Conservation (phyloP, 805 yeast genomes). For the Ascoidea rubescens region DNA sequence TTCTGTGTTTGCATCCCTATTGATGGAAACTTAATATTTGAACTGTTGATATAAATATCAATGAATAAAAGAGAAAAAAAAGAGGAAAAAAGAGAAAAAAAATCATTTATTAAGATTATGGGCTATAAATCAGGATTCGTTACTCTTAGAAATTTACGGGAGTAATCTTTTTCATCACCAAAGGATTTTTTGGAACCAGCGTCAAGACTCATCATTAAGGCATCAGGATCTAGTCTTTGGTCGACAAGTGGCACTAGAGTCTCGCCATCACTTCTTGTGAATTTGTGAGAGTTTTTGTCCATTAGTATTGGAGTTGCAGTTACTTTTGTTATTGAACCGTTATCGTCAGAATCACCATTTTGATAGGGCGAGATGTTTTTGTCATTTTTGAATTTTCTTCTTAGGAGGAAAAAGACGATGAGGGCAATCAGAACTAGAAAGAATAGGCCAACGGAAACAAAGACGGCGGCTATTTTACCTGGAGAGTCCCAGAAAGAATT, state of each 20-base stretch:
- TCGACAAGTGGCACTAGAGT: constrained; percentile 26
- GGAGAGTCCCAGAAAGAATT: constrained; percentile 46
- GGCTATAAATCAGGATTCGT: constrained; percentile 24
- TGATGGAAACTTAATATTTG: too few species aligned
- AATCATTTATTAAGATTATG: too few species aligned
- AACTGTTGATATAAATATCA: too few species aligned
- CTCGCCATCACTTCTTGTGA: constrained; percentile 7
- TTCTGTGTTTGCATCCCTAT: too few species aligned
- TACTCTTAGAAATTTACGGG: constrained; percentile 31
- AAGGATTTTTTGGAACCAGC: constrained; percentile 20
- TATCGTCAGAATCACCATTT: constrained; percentile 5
- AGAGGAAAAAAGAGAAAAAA: too few species aligned
- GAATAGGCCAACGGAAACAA: constrained; percentile 65
- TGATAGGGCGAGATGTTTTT: constrained; percentile 1
- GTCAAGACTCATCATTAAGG: constrained; percentile 27
- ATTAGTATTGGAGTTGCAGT: constrained; percentile 8
- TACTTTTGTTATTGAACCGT: constrained; percentile 3
- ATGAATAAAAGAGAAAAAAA: too few species aligned
- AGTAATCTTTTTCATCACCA: constrained; percentile 35
- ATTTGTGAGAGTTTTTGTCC: constrained; percentile 9
- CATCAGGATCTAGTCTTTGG: constrained; percentile 46
- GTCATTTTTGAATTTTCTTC: constrained; percentile 11
- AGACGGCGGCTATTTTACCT: constrained; percentile 79
- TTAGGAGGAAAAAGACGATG: constrained; percentile 24
- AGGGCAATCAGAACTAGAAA: constrained; percentile 29